These are phyloP conservation scores for Cryptococcus hybrid DNA, from an alignment of 1,284 basidiomycete species.

Conservation along the genomic window DNA sequence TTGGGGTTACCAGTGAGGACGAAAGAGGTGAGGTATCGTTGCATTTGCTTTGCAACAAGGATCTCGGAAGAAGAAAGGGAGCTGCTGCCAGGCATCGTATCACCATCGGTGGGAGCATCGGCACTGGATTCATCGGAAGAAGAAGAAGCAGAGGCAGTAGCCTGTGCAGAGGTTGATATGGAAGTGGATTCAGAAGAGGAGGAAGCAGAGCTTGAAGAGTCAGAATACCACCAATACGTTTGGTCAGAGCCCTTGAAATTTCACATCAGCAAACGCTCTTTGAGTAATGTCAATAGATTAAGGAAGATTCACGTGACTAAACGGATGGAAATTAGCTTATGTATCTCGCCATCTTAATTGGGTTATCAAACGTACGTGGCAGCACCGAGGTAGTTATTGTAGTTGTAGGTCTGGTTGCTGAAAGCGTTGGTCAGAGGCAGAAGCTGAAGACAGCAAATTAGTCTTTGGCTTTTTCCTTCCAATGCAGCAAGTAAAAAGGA, in stretches of 20 bases:
- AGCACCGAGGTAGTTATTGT: constrained; percentile 4
- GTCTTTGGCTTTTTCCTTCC: background rate
- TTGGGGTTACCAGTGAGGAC: constrained; percentile 2
- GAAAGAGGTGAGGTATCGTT: constrained; percentile 1
- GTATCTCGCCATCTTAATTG: background rate
- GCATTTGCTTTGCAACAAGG: constrained; percentile 3
- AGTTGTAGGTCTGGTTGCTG: constrained; percentile 8
- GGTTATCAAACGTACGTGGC: background rate
- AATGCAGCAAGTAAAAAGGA: background rate
- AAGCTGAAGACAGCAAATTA: background rate
- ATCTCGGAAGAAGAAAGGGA: background rate
- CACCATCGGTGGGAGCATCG: background rate
- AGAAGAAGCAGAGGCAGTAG: background rate
- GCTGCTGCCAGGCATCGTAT: background rate
- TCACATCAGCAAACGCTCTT: background rate
- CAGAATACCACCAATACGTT: constrained; percentile 5
- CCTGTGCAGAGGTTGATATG: background rate
- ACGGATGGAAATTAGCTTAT: too few relatives aligned
- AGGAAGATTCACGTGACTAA: too few relatives aligned
- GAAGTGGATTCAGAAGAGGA: background rate
- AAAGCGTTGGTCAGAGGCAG: constrained; percentile 4
- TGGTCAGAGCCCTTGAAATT: constrained; percentile 4
- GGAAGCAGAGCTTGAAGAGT: background rate
- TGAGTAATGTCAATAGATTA: background rate
- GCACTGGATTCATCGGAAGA: background rate